Evolutionary conservation across 2,329 filamentous ascomycete species (phyloP), one percentile per base, ranked within the genome.

Genomic region (Geosmithia putterillii): DNA sequence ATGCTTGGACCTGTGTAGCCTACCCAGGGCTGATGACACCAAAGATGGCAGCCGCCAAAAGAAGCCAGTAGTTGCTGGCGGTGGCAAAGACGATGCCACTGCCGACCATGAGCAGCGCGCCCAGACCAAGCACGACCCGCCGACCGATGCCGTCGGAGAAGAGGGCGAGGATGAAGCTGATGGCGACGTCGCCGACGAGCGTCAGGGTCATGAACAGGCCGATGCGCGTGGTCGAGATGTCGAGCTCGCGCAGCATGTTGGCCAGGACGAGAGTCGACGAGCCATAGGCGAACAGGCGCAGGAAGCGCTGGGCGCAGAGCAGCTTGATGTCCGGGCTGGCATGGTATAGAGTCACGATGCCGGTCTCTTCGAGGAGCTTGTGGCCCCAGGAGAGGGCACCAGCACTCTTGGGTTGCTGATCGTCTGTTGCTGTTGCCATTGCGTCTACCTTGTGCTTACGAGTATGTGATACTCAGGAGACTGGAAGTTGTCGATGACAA

Each of bases 141-240:
- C 76, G 66, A 3, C 78, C 78, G 17, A 79, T 56, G 0, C 63
- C 59, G 55, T 82, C 78, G 0, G 78, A 76, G 43, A 79, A 65
- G 1, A 81, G 64, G 0, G 77, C 76, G 18, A 81, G 56, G 17
- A 71, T 54, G 5, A 79, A 69, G 1, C 71, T 72, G 7, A 81
- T 70, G 1, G 73, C 54, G 2, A 81, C 75, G 57, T 82, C 77
- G 12, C 78, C 78, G 2, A 70, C 54, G 14, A 81, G 63, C 0
- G 78, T 82, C 34, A 81, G 58, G 1, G 73, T 79, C 76, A 82
- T 79, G 51, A 82, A 81, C 7, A 81, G 53, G 6, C 78, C 78
- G 46, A 81, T 81, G 19, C 65, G 67, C 21, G 70, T 63, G 54
- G 81, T 76, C 1, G 74, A 65, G 43, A 79, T 69, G 0, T 62